Conservation (phyloP, 345 rosid species). For the Arabidopsis thaliana region DNA sequence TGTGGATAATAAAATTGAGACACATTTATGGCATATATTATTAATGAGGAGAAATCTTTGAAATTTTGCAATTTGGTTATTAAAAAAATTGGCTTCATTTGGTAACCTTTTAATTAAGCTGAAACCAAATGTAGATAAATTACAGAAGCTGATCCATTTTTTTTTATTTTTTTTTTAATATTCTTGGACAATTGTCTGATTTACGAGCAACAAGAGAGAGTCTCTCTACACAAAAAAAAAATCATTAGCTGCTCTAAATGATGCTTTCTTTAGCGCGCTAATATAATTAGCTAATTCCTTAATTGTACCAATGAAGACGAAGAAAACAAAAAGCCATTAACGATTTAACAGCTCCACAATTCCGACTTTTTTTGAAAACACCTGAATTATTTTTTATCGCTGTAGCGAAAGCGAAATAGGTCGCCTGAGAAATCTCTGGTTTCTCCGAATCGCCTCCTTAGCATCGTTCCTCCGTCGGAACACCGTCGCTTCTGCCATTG, state of each 20-base stretch:
- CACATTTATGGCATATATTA: not conserved
- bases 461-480: not conserved
- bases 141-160: too few relatives aligned
- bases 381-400: conserved; percentile 19
- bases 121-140: not conserved
- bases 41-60: not conserved
- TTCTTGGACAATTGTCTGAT: not conserved
- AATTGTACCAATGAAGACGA: conserved; percentile 26
- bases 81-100: not conserved
- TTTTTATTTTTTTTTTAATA: too few relatives aligned
- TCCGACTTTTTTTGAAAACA: not conserved
- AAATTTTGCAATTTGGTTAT: not conserved
- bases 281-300: conserved; percentile 36
- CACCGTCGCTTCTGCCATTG: conserved; percentile 33
- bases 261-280: conserved; percentile 44
- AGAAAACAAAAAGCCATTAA: conserved; percentile 22
- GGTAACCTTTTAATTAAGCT: not conserved
- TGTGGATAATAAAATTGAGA: conserved; percentile 18
- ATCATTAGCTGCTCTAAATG: not conserved
- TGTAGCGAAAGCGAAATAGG: conserved; percentile 25
- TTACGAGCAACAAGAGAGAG: conserved; percentile 6
- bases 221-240: not conserved
- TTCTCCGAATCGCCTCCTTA: not conserved
- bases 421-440: conserved; percentile 26
- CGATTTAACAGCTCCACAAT: conserved; percentile 25